Evolutionary conservation across 371 early-diverging fungal genomes (phyloP), one percentile per base, ranked within the genome.

Genomic region (Syncephalastrum racemosum): DNA sequence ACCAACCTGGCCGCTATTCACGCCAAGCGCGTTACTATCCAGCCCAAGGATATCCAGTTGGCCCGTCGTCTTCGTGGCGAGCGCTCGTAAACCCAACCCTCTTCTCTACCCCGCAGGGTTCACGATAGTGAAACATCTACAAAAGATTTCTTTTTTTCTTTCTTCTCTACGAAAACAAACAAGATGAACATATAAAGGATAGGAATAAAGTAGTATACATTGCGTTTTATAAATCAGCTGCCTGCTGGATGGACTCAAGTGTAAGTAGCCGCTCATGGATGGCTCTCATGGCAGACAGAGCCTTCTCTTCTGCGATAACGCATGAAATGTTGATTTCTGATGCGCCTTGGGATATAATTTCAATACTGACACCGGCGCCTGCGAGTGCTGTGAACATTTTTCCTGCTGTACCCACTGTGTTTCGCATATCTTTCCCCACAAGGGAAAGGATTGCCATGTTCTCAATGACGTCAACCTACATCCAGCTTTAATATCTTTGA

Each of bases 21-120:
- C 85, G 98, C 97, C 76, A 97, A 97, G 88, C 91, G 99, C 77
- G 99, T 99, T 68, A 99, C 99, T 77, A 97, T 99, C 81, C 94
- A 96, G 83, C 94, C 95, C 70, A 96, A 95, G 86, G 66, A 99
- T 81, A 91, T 99, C 70, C 93, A 96, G 76, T 82, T 99, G 63
- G 98, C 96, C 59, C 85, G 90, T 63, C 90, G 94, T 72, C 89
- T 97, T 63, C 89, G 93, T 73, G 93, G 92, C 55, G 91, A 92
- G 75, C 85, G 91, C 69, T 73, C 85, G 55, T 89, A 87, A 85
- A 64, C 36, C 36, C 2, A 31, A 31, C 36, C 6, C 6, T 10
- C 36, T 31, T 4, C 36, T 0, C 36, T 2, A 8, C 36, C 36
- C 36, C 36, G 10, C 36, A 31, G 0, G 5, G 2, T 8, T 8